These are phyloP conservation scores for Alternaria sp. DNA, from an alignment of 2,329 filamentous ascomycete genomes.

Conservation along the genomic window DNA sequence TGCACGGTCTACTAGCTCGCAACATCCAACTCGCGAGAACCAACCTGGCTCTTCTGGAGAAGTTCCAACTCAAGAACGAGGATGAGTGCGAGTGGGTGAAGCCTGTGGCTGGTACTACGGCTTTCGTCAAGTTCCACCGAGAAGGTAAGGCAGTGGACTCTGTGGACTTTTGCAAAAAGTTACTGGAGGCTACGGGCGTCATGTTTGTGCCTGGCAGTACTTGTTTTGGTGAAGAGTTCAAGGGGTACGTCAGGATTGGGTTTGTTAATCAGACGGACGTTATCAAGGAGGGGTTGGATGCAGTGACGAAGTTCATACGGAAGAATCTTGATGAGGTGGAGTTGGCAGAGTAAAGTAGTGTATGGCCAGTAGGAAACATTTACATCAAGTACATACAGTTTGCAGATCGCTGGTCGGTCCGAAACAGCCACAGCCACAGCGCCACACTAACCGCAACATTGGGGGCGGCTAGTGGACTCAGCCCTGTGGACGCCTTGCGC, in stretches of 20 bases:
- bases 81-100: conserved; percentile 72
- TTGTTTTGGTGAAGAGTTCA: conserved; percentile 75
- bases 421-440: not conserved
- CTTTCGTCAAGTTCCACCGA: conserved; percentile 73
- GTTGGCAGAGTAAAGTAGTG: conserved; percentile 25
- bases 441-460: not conserved
- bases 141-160: conserved; percentile 72
- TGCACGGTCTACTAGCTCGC: conserved; percentile 67
- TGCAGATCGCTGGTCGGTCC: not conserved
- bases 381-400: not conserved
- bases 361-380: not conserved
- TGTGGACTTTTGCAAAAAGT: conserved; percentile 70
- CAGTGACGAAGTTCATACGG: conserved; percentile 61
- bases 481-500: not conserved
- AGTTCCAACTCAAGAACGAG: conserved; percentile 70
- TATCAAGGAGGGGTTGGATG: conserved; percentile 69
- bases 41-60: conserved; percentile 71
- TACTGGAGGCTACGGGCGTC: conserved; percentile 73
- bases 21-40: conserved; percentile 72
- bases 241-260: conserved; percentile 78
- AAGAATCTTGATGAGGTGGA: conserved; percentile 62
- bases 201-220: conserved; percentile 75
- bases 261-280: conserved; percentile 75
- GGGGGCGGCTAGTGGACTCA: not conserved
- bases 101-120: conserved; percentile 80